phyloP scores from a whole-genome alignment of 257 asterid species.

The Anisodus acutangulus region DNA sequence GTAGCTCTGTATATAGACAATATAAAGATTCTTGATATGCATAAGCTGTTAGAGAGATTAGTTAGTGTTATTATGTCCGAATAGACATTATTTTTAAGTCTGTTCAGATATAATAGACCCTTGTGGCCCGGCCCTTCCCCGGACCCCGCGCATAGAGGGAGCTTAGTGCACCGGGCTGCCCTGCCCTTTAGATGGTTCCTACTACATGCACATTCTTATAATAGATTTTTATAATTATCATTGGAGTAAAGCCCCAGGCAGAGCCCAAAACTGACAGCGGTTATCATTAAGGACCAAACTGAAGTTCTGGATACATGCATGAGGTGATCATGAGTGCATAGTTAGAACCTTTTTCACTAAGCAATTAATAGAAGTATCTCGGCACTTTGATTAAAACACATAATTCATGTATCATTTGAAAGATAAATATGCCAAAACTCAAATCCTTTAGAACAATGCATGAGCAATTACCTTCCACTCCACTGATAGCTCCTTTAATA shows the following conservation, averaged over 20 bases:
- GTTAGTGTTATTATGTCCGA: constrained; percentile 3
- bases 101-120: no score
- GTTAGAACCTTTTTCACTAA: not conserved
- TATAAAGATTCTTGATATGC: constrained; percentile 3
- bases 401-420: constrained; percentile 12
- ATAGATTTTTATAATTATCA: not conserved
- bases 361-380: not conserved
- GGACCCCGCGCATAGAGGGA: no score
- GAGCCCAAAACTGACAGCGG: not conserved
- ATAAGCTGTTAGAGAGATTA: not conserved
- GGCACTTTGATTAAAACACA: not conserved
- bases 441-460: constrained; percentile 23
- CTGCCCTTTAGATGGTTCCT: not conserved
- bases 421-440: not conserved
- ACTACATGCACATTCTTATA: not conserved
- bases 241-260: not conserved
- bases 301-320: not conserved
- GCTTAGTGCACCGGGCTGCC: no score
- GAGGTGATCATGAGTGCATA: not conserved
- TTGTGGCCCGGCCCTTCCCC: no score
- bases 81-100: not conserved
- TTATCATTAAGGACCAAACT: not conserved
- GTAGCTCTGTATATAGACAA: constrained; percentile 7
- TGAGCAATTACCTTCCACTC: constrained; percentile 42
- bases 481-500: constrained; percentile 36